A percentile compares a stretch with the other conserved stretches of the same genome.
phyloP scores from a whole-genome alignment of 2,329 filamentous ascomycete species.

The Lachnellula cervina region DNA sequence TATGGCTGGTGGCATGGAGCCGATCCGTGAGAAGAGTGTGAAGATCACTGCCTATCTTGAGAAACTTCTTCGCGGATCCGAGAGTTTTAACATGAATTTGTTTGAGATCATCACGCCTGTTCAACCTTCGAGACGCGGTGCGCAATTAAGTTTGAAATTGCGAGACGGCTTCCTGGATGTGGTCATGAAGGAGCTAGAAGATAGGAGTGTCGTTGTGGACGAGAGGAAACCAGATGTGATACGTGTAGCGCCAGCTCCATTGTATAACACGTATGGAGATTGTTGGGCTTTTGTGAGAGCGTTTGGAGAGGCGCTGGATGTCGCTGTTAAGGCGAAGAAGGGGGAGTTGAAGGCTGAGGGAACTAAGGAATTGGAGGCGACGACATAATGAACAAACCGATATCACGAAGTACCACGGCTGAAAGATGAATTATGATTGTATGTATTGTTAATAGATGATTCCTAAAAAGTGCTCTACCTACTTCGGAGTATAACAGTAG shows the following conservation, averaged over 20 bases:
- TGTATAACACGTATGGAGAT: constrained; percentile 71
- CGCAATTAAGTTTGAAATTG: constrained; percentile 66
- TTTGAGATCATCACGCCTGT: constrained; percentile 62
- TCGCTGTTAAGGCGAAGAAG: constrained; percentile 21
- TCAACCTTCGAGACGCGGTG: constrained; percentile 56
- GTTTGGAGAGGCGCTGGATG: constrained; percentile 35
- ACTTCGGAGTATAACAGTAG: too few relatives aligned
- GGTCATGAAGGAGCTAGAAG: constrained; percentile 58
- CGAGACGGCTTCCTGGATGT: constrained; percentile 54
- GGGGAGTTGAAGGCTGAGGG: background rate
- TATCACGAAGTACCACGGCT: background rate
- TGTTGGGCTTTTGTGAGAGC: constrained; percentile 52
- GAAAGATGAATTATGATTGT: too few relatives aligned
- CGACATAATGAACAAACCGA: background rate
- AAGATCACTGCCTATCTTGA: constrained; percentile 66
- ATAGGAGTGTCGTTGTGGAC: constrained; percentile 63
- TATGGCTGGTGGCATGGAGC: constrained; percentile 54
- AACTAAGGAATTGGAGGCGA: constrained; percentile 3
- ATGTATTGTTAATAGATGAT: background rate
- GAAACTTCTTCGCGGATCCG: constrained; percentile 44
- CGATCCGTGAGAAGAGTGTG: constrained; percentile 61
- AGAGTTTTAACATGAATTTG: constrained; percentile 27
- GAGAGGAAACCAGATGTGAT: constrained; percentile 73
- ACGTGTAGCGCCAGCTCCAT: constrained; percentile 65
- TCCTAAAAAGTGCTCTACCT: background rate